Conservation (phyloP, 495 filamentous ascomycete species). For the Hypoxylon fuscum region DNA sequence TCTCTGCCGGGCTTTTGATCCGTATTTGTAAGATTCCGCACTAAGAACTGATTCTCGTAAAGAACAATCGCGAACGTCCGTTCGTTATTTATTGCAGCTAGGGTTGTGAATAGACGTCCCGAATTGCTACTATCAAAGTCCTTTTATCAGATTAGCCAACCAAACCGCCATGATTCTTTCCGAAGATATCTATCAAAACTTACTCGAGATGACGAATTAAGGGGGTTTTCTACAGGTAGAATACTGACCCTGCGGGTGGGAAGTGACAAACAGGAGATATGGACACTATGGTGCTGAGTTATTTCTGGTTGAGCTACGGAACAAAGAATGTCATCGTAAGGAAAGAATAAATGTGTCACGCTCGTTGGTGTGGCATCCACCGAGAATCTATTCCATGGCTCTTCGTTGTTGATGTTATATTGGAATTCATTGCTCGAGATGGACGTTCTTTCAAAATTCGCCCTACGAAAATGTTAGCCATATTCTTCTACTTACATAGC, state of each 20-base stretch:
- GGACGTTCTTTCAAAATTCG: conserved; percentile 3
- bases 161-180: background rate
- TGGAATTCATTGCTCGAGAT: background rate
- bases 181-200: background rate
- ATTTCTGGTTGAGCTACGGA: conserved; percentile 42
- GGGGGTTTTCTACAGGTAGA: conserved; percentile 5
- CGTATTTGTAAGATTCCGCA: conserved; percentile 30
- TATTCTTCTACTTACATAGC: background rate
- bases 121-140: conserved; percentile 39
- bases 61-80: conserved; percentile 43
- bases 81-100: conserved; percentile 34
- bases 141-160: conserved; percentile 13
- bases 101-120: conserved; percentile 45
- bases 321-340: conserved; percentile 38
- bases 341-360: conserved; percentile 41
- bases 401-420: background rate
- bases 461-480: background rate
- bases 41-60: conserved; percentile 40
- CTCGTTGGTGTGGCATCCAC: conserved; percentile 37
- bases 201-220: conserved; percentile 19
- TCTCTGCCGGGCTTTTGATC: conserved; percentile 12
- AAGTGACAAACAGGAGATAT: conserved; percentile 10
- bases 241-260: background rate
- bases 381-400: conserved; percentile 3
- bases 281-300: conserved; percentile 21